Base-by-base conservation (phyloP, 306 rosid species). In the Ceratonia siliqua region DNA sequence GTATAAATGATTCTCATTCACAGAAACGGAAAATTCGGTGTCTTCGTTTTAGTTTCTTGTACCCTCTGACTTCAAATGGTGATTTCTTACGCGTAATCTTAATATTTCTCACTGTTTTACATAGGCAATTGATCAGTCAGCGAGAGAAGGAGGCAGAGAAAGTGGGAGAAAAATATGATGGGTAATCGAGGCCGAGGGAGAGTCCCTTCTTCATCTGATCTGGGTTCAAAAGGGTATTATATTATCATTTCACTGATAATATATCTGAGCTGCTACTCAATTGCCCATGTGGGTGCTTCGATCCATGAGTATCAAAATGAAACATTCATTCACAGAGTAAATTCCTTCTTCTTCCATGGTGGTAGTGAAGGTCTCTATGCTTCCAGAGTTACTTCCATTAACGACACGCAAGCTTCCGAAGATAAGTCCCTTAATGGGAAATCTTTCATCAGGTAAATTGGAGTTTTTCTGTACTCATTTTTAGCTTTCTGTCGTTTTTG, bases 321-420 rank as follows among this genome's bases (percentile, higher is more conserved):
- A 17, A 46, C 85, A 49, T 90, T 90, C 28, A 85, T 81, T 68
- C 91, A 83, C 63, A 88, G 92, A 3, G 76, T 92, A 30, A 90
- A 90, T 84, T 87, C 96, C 25, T 84, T 90, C 82, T 90, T 90
- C 85, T 86, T 90, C 84, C 92, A 88, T 81, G 96, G 92, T 22
- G 92, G 96, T 6, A 90, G 96, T 75, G 96, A 90, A 79, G 91
- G 96, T 49, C 92, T 90, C 30, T 84, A 88, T 20, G 91, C 92
- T 50, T 88, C 92, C 57, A 84, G 66, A 52, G 69, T 54, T 35
- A 27, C 52, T 38, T 46, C 84, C 8, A 22, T 21, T 8, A 78
- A 81, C 12, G 79, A 24, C 56, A 62, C 83, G 22, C 75, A 61
- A 43, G 39, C 67, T 63, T 82, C 85, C 27, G 87, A 83, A 61